phyloP scores from a whole-genome alignment of 371 early-diverging fungal genomes.

The Syncephalastrum sp. region DNA sequence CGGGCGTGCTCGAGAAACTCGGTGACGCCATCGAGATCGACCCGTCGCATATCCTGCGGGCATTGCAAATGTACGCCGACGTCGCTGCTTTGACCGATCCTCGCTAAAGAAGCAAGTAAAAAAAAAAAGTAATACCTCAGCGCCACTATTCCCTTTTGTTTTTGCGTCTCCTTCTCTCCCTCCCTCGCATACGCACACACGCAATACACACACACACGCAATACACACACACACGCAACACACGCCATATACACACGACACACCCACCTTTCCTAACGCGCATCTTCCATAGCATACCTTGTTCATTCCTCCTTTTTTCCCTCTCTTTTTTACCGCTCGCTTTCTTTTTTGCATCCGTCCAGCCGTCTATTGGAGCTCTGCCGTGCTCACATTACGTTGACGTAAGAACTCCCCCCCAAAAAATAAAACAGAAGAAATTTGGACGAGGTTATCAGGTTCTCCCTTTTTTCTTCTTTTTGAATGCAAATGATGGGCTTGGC shows the following conservation, averaged over 20 bases:
- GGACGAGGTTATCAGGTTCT: too few species aligned
- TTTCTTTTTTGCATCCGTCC: too few species aligned
- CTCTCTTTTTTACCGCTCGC: too few species aligned
- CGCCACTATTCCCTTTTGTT: background rate
- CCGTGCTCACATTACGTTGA: too few species aligned
- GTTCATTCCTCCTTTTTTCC: background rate
- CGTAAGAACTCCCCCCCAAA: too few species aligned
- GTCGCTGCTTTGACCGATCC: conserved; percentile 23
- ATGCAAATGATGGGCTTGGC: too few species aligned
- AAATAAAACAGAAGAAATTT: too few species aligned
- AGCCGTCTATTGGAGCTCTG: too few species aligned
- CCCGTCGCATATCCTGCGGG: conserved; percentile 57
- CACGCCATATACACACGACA: background rate
- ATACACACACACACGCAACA: background rate
- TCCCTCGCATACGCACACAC: background rate
- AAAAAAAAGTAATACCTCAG: conserved; percentile 3
- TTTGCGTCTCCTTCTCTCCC: background rate
- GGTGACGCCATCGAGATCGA: conserved; percentile 60
- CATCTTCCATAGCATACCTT: background rate
- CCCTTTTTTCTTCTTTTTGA: too few species aligned
- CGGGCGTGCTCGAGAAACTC: conserved; percentile 54
- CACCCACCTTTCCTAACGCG: background rate
- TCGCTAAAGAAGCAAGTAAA: background rate
- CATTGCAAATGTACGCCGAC: conserved; percentile 64
- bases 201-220: conserved; percentile 1